Evolutionary conservation across 2,329 filamentous ascomycete genomes (phyloP), one percentile per base, ranked within the genome.

Genomic region (Magnaporthiopsis poae): DNA sequence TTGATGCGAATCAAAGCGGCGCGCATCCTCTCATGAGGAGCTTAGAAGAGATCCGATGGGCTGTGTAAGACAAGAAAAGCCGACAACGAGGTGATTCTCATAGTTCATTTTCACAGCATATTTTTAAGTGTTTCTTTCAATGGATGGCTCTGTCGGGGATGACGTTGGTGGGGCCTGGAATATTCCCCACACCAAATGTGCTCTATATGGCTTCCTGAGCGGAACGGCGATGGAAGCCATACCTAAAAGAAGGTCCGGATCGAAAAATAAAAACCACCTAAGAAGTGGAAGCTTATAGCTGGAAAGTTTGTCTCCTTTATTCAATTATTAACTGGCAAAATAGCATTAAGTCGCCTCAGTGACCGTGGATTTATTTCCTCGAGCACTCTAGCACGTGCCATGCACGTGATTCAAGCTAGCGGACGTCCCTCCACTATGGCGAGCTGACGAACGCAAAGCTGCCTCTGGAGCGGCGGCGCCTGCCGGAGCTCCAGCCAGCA

Each of bases 1-100:
- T 83, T 74, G 73, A 96, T 92, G 72, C 82, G 82, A 69, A 96
- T 84, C 68, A 93, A 82, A 60, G 90, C 88, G 29, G 79, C 77
- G 67, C 77, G 77, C 68, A 56, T 21, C 46, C 18, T 56, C 46
- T 2, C 46, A n/a, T 52, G 46, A n/a, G 46, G 46, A 9, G 21
- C 8, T 4, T 56, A n/a, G 46, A 56, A 25, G 8, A 56, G 21
- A 25, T 21, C 3, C 21, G 0, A 11, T 25, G n/a, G n/a, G 9
- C 8, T n/a, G 46, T 9, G 0, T 25, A 5, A 18, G 46, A 13
- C 4, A n/a, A 25, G 21, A 56, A n/a, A 56, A 52, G 18, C 46
- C 18, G n/a, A 25, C 21, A 11, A n/a, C 2, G 21, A 21, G 1
- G 21, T 2, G 18, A 56, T 7, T 56, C 3, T 12, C 35, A 12